These are phyloP conservation scores for Elongisporangium undulatum DNA, from an alignment of 352 stramenopile species.

Conservation along the genomic window DNA sequence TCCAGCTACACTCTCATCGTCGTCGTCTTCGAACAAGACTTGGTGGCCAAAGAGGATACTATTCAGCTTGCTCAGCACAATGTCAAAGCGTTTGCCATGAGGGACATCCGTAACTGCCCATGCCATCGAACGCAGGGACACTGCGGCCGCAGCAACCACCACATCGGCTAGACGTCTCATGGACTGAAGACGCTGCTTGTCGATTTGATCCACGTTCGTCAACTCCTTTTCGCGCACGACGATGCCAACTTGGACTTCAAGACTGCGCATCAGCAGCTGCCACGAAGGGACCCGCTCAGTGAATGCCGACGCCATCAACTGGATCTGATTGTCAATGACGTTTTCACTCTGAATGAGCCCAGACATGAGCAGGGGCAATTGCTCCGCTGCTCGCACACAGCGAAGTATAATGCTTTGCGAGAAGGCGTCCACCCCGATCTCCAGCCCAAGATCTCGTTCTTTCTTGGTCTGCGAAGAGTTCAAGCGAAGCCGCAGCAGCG, in stretches of 20 bases:
- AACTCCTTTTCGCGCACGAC: constrained; percentile 36
- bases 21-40: constrained; percentile 68
- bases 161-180: constrained; percentile 51
- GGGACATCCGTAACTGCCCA: constrained; percentile 39
- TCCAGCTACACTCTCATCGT: constrained; percentile 15
- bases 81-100: constrained; percentile 38
- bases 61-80: constrained; percentile 39
- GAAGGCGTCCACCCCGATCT: constrained; percentile 48
- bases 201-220: constrained; percentile 21
- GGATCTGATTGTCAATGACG: constrained; percentile 44
- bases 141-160: constrained; percentile 28
- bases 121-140: constrained; percentile 32
- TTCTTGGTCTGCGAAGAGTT: constrained; percentile 25
- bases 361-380: constrained; percentile 49
- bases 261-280: constrained; percentile 50
- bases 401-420: constrained; percentile 46
- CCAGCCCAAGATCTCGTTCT: constrained; percentile 24
- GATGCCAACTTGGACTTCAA: constrained; percentile 57
- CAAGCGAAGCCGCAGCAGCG: constrained; percentile 29
- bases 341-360: constrained; percentile 36
- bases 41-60: constrained; percentile 67
- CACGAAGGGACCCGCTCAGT: constrained; percentile 38
- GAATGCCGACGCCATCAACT: constrained; percentile 36
- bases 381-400: constrained; percentile 31
- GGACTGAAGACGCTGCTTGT: constrained; percentile 49